Conservation (phyloP, 768 basidiomycete species). For the Calocybe cyanea region DNA sequence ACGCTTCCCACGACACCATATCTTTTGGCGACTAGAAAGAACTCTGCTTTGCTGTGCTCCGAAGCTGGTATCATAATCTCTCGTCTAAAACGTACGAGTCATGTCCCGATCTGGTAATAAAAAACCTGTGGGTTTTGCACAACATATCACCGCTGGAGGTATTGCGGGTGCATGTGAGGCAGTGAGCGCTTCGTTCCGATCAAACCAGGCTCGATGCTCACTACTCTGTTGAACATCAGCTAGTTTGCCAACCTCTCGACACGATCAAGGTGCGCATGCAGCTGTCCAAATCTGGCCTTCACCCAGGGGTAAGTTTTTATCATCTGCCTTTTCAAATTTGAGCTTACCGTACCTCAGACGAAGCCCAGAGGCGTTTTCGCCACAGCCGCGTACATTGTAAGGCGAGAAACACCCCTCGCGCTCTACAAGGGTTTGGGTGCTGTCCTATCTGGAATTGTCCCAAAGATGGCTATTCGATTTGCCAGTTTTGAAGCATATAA, state of each 20-base stretch:
- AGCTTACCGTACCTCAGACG: slow-evolving; percentile 47
- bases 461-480: slow-evolving; percentile 99
- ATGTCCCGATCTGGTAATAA: slow-evolving; percentile 61
- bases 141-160: slow-evolving; percentile 92
- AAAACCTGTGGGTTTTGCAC: slow-evolving; percentile 81
- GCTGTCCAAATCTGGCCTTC: slow-evolving; percentile 74
- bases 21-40: too few species aligned
- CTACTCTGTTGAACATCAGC: slow-evolving; percentile 30
- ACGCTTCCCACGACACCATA: too few species aligned
- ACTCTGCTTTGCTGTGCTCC: too few species aligned
- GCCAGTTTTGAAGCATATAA: slow-evolving; percentile 98
- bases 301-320: slow-evolving; percentile 70
- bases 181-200: slow-evolving; percentile 36
- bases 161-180: slow-evolving; percentile 94
- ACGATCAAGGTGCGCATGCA: slow-evolving; percentile 99
- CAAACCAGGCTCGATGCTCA: not conserved
- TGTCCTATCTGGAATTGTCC: slow-evolving; percentile 93
- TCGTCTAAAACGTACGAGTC: slow-evolving; percentile 1
- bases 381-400: slow-evolving; percentile 84
- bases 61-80: not conserved
- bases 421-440: slow-evolving; percentile 98
- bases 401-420: slow-evolving; percentile 90
- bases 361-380: slow-evolving; percentile 91
- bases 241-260: slow-evolving; percentile 90
- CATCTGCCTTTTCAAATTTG: not conserved